Percentiles rank a stretch among this genome's conserved stretches.
phyloP scores from a whole-genome alignment of 345 rosid species.

The Durio zibethinus region DNA sequence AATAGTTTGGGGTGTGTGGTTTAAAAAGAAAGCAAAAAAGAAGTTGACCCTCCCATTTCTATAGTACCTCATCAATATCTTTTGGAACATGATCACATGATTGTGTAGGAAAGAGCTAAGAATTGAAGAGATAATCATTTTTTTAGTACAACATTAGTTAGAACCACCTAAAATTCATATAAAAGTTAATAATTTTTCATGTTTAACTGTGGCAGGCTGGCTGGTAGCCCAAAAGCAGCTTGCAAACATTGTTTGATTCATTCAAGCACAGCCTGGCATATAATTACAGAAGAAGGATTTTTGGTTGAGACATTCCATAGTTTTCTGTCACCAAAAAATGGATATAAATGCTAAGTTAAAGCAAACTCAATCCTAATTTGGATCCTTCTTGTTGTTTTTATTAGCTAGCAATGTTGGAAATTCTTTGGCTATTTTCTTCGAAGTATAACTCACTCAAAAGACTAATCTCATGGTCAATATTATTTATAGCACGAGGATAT shows the following conservation, averaged over 20 bases:
- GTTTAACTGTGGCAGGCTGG: background rate
- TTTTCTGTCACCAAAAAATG: background rate
- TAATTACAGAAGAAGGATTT: background rate
- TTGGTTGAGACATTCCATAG: background rate
- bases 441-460: slow-evolving; percentile 17
- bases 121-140: no score
- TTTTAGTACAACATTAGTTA: background rate
- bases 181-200: background rate
- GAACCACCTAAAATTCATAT: background rate
- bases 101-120: no score
- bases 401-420: background rate
- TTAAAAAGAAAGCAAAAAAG: no score
- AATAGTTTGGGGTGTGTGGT: no score
- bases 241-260: background rate
- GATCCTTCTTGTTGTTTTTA: background rate
- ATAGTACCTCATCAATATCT: no score
- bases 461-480: background rate
- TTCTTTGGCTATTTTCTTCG: background rate
- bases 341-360: background rate
- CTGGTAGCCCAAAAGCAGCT: background rate
- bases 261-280: background rate
- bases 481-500: background rate
- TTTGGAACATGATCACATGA: no score
- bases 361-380: background rate
- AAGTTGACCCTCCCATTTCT: no score